These are phyloP conservation scores for Tolypocladium cylindrosporum DNA, from an alignment of 2,329 filamentous ascomycete species.

Conservation along the genomic window DNA sequence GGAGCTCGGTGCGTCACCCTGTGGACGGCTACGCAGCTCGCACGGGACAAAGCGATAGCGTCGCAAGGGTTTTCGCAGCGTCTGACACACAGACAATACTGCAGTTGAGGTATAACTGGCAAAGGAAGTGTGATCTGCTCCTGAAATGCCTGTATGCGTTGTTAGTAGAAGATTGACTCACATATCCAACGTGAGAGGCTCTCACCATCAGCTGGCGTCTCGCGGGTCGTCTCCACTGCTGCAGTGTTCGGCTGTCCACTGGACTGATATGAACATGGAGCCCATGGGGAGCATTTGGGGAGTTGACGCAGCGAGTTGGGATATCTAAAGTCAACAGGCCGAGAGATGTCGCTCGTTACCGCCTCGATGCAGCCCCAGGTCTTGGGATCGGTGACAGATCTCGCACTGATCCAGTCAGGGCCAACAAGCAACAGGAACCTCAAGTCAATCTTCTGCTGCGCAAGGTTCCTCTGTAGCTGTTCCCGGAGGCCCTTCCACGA, in stretches of 20 bases:
- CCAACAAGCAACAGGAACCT: slow-evolving; percentile 14
- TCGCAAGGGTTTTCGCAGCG: slow-evolving; percentile 7
- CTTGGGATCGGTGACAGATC: slow-evolving; percentile 4
- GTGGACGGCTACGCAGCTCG: neutral
- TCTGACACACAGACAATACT: slow-evolving; percentile 7
- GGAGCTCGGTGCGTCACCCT: slow-evolving; percentile 10
- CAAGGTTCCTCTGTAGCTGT: slow-evolving; percentile 3
- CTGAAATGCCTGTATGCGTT: neutral
- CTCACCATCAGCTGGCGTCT: neutral
- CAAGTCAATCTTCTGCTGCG: slow-evolving; percentile 7
- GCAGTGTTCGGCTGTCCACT: too few relatives aligned
- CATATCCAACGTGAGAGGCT: too few relatives aligned
- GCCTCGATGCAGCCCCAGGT: slow-evolving; percentile 13
- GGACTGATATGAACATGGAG: neutral
- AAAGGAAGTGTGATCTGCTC: neutral
- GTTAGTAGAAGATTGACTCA: too few relatives aligned
- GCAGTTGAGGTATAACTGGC: neutral
- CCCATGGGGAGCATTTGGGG: slow-evolving; percentile 9
- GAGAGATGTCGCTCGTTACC: slow-evolving; percentile 14
- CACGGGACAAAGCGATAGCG: slow-evolving; percentile 10
- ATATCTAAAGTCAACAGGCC: slow-evolving; percentile 14
- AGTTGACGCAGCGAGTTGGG: slow-evolving; percentile 13
- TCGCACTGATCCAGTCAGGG: slow-evolving; percentile 11
- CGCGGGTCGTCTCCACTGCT: neutral
- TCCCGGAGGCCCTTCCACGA: slow-evolving; percentile 8